Evolutionary conservation across 192 early-diverging fungal genomes (phyloP).

Genomic region (Coemansia sp.): DNA sequence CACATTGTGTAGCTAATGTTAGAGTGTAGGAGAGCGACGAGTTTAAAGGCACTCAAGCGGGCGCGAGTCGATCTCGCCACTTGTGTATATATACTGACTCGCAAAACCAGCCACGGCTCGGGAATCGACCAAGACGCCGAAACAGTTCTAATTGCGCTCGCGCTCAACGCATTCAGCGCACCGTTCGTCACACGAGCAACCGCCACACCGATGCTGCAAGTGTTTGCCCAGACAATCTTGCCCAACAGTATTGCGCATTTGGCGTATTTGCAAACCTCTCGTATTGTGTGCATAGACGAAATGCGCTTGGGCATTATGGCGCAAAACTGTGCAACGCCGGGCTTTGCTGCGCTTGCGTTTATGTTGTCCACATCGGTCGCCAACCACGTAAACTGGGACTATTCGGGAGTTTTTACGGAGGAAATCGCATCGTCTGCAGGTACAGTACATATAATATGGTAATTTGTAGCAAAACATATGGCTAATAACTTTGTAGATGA

Average conservation of each 20-base stretch:
- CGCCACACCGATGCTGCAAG: constrained; percentile 17
- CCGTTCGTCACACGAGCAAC: neutral
- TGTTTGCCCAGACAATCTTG: constrained; percentile 47
- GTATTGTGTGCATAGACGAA: constrained; percentile 49
- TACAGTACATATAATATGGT: constrained; percentile 7
- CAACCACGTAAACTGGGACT: constrained; percentile 28
- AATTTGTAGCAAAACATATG: neutral
- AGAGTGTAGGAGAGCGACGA: constrained; percentile 33
- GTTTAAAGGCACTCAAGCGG: constrained; percentile 33
- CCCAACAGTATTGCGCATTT: constrained; percentile 46
- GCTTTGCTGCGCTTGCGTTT: constrained; percentile 48
- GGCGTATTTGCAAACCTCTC: constrained; percentile 35
- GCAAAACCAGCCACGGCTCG: constrained; percentile 29
- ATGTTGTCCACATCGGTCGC: constrained; percentile 50
- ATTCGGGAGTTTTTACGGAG: constrained; percentile 30
- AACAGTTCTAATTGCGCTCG: constrained; percentile 42
- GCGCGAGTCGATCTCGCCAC: constrained; percentile 43
- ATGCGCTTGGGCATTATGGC: constrained; percentile 56
- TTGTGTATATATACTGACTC: constrained; percentile 50
- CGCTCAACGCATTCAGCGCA: constrained; percentile 35
- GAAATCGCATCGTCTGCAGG: constrained; percentile 35
- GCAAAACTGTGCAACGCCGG: constrained; percentile 50
- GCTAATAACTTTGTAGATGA: constrained; percentile 24
- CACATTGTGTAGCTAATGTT: neutral
- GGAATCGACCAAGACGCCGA: constrained; percentile 48